phyloP scores from a whole-genome alignment of 2,329 filamentous ascomycete genomes.

The Arthroderma sp. region DNA sequence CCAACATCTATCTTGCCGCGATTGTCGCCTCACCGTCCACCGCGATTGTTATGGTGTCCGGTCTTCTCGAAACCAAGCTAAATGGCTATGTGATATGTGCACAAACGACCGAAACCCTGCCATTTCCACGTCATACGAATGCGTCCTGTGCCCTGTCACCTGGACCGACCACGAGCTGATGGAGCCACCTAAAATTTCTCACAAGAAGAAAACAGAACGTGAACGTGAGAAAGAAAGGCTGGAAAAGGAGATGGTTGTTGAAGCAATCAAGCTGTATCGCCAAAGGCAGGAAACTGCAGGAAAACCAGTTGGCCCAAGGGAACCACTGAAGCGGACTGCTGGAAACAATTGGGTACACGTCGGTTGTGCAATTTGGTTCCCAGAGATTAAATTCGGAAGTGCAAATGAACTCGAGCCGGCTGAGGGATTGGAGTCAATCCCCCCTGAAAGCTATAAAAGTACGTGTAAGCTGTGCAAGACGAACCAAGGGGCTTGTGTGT shows the following conservation, averaged over 20 bases:
- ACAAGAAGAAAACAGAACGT: slow-evolving; percentile 84
- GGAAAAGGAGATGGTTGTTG: slow-evolving; percentile 71
- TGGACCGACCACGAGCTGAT: slow-evolving; percentile 71
- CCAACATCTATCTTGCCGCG: slow-evolving; percentile 63
- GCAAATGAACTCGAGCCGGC: slow-evolving; percentile 69
- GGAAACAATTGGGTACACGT: slow-evolving; percentile 99
- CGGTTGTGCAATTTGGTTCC: slow-evolving; percentile 78
- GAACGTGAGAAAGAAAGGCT: slow-evolving; percentile 77
- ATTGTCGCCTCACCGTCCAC: slow-evolving; percentile 86
- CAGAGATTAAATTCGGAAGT: slow-evolving; percentile 85
- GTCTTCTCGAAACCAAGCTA: slow-evolving; percentile 51
- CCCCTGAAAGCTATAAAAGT: slow-evolving; percentile 58
- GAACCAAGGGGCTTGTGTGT: slow-evolving; percentile 61
- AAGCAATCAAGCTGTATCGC: slow-evolving; percentile 67
- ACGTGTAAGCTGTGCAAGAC: slow-evolving; percentile 74
- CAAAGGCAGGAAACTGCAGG: slow-evolving; percentile 73
- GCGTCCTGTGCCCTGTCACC: slow-evolving; percentile 77
- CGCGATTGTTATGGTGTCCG: slow-evolving; percentile 84
- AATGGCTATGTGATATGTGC: slow-evolving; percentile 96
- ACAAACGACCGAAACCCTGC: slow-evolving; percentile 83
- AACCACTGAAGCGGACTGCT: slow-evolving; percentile 82
- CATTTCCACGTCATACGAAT: slow-evolving; percentile 89
- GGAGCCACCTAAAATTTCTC: slow-evolving; percentile 62
- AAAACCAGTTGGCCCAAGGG: slow-evolving; percentile 69
- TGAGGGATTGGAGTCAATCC: slow-evolving; percentile 79